Conservation (phyloP, 2,329 filamentous ascomycete species). For the Aureobasidium sp. region DNA sequence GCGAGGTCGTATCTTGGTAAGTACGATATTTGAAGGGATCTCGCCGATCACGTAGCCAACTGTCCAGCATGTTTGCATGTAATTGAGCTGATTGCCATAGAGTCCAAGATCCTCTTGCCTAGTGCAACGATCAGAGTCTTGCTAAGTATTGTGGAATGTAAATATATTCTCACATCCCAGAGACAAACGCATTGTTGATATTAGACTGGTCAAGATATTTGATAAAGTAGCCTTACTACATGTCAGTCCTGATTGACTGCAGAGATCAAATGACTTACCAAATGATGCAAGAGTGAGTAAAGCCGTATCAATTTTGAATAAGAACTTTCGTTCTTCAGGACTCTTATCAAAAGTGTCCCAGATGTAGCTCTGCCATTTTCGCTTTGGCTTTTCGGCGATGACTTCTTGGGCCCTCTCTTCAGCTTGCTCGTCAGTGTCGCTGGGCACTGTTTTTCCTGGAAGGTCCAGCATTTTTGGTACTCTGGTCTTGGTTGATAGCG, state of each 20-base stretch:
- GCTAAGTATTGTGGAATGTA: no score
- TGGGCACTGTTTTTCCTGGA: not conserved
- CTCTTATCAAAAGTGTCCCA: conserved; percentile 50
- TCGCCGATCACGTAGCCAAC: conserved; percentile 53
- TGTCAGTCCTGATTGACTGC: no score
- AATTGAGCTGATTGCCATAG: conserved; percentile 50
- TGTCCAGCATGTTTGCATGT: conserved; percentile 51
- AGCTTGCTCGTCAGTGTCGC: not conserved
- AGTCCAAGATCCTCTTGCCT: conserved; percentile 49
- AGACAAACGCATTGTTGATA: no score
- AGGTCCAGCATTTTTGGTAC: not conserved
- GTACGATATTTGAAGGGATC: conserved; percentile 45
- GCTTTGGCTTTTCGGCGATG: conserved; percentile 20
- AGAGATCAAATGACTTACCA: no score
- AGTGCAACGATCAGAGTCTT: conserved; percentile 41
- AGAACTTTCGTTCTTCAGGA: conserved; percentile 41
- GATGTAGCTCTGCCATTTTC: conserved; percentile 44
- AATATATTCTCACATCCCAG: no score
- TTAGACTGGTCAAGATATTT: no score
- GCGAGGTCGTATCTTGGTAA: conserved; percentile 45
- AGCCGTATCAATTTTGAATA: conserved; percentile 45
- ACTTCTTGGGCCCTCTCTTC: conserved; percentile 13
- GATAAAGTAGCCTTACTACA: no score
- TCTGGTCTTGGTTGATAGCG: not conserved
- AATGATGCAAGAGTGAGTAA: conserved; percentile 43